These are phyloP conservation scores for Saturnispora bothae DNA, from an alignment of 805 yeast genomes.

Conservation along the genomic window DNA sequence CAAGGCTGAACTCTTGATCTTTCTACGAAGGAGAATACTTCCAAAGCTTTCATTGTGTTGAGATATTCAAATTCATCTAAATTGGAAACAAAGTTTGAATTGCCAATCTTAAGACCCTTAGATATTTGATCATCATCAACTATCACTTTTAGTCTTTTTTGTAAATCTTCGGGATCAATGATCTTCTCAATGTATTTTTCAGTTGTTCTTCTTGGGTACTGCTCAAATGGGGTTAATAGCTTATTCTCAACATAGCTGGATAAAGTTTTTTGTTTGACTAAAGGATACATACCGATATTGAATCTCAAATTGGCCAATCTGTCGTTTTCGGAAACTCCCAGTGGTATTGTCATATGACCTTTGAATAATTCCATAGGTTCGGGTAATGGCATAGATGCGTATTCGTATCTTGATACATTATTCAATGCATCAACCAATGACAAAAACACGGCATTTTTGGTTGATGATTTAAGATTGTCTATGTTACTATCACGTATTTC, in stretches of 20 bases:
- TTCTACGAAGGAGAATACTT: conserved; percentile 51
- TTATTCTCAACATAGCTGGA: conserved; percentile 8
- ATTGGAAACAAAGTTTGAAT: conserved; percentile 44
- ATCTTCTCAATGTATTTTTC: conserved; percentile 8
- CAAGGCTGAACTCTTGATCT: conserved; percentile 43
- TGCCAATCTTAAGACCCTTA: conserved; percentile 59
- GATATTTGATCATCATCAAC: conserved; percentile 13
- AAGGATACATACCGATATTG: conserved; percentile 9
- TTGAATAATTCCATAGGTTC: conserved; percentile 11
- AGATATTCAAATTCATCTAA: conserved; percentile 28
- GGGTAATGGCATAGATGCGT: conserved; percentile 6
- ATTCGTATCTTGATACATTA: conserved; percentile 4
- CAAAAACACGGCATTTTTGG: background rate
- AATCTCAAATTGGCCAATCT: conserved; percentile 6
- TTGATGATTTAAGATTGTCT: background rate
- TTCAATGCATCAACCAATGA: conserved; percentile 1
- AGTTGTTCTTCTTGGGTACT: conserved; percentile 3
- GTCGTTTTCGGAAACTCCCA: conserved; percentile 1
- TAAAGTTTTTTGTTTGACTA: conserved; percentile 6
- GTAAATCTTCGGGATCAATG: conserved; percentile 18
- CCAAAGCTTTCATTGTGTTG: conserved; percentile 42
- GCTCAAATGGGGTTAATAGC: background rate
- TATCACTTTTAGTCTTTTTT: conserved; percentile 26
- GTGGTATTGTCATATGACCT: conserved; percentile 4
- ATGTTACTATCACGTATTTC: background rate